These are phyloP conservation scores for Endothia cerciana DNA, from an alignment of 2,329 filamentous ascomycete genomes.

Conservation along the genomic window DNA sequence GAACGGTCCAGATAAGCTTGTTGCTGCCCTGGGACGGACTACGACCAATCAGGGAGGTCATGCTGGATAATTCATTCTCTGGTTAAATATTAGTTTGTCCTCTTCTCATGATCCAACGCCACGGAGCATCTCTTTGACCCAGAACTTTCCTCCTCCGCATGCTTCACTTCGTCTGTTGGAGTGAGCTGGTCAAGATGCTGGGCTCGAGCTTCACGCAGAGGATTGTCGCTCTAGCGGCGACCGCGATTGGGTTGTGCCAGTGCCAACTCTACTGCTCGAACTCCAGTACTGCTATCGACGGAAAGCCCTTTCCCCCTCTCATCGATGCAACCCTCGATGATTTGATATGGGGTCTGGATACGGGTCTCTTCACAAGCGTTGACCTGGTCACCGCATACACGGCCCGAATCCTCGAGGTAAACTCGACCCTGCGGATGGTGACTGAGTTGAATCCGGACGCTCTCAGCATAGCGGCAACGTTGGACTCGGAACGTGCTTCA, in stretches of 20 bases:
- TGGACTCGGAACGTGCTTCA: slow-evolving; percentile 38
- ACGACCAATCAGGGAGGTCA: slow-evolving; percentile 1
- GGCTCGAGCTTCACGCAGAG: slow-evolving; percentile 4
- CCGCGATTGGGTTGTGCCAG: slow-evolving; percentile 5
- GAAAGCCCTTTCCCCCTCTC: slow-evolving; percentile 37
- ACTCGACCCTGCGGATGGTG: slow-evolving; percentile 39
- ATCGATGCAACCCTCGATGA: slow-evolving; percentile 41
- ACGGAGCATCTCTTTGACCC: slow-evolving; percentile 2
- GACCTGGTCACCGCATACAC: slow-evolving; percentile 41
- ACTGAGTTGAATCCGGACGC: slow-evolving; percentile 45
- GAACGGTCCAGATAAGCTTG: slow-evolving; percentile 6
- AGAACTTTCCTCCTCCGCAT: neutral
- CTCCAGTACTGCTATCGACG: slow-evolving; percentile 7
- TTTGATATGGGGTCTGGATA: slow-evolving; percentile 38
- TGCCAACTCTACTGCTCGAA: neutral
- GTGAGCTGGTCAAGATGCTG: slow-evolving; percentile 7
- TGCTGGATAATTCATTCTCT: neutral
- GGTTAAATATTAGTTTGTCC: neutral
- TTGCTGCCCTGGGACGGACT: neutral
- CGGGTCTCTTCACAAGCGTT: slow-evolving; percentile 41
- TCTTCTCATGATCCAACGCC: neutral
- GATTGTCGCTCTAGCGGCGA: slow-evolving; percentile 6
- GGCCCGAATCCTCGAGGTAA: slow-evolving; percentile 40
- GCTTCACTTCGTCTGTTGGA: neutral
- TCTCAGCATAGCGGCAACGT: slow-evolving; percentile 40